Evolutionary conservation across 2,329 filamentous ascomycete species (phyloP).

Genomic region (Cladosporium sp.): DNA sequence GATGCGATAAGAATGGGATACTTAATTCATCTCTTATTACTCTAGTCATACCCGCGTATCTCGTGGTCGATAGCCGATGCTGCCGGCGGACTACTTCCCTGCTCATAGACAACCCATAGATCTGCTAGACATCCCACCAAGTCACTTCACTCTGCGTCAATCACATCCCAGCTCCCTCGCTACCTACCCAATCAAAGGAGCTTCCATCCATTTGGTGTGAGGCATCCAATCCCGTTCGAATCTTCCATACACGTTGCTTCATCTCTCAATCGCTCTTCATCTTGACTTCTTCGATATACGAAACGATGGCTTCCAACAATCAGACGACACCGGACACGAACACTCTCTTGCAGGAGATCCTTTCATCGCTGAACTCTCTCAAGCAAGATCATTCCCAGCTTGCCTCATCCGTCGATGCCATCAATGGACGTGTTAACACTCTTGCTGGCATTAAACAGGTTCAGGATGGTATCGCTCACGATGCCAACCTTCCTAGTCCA

Average conservation of each 20-base stretch:
- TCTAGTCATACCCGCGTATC: constrained; percentile 7
- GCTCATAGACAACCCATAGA: constrained; percentile 1
- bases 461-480: constrained; percentile 44
- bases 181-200: background rate
- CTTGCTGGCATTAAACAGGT: constrained; percentile 56
- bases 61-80: constrained; percentile 6
- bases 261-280: background rate
- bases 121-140: background rate
- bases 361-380: constrained; percentile 52
- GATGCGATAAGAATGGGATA: no score
- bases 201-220: background rate
- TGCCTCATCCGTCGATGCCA: constrained; percentile 54
- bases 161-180: background rate
- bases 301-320: constrained; percentile 6
- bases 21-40: background rate
- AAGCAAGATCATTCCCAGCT: constrained; percentile 54
- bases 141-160: constrained; percentile 3
- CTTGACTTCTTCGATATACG: background rate
- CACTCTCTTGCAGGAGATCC: constrained; percentile 50
- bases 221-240: background rate
- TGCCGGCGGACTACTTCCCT: constrained; percentile 1
- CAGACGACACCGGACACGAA: constrained; percentile 8
- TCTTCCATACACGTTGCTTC: background rate
- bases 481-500: constrained; percentile 25
- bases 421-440: constrained; percentile 59